Conservation (phyloP, 2,329 filamentous ascomycete genomes). For the Uncinocarpus reesii region DNA sequence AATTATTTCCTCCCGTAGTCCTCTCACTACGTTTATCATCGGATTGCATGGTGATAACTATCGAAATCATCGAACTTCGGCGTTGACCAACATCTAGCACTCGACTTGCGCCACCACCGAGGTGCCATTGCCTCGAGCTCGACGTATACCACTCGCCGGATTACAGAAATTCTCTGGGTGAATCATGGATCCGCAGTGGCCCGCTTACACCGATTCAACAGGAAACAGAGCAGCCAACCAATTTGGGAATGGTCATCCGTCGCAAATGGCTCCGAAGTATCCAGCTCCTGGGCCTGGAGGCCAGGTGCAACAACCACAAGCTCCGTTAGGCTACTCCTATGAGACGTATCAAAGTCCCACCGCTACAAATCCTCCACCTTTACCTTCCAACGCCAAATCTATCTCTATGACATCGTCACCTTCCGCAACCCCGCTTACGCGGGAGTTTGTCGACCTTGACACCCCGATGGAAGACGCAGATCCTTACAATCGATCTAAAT, state of each 20-base stretch:
- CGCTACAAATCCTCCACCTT: conserved; percentile 29
- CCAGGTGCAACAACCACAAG: conserved; percentile 39
- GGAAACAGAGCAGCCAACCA: conserved; percentile 53
- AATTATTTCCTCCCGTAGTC: neutral
- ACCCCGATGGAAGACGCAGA: conserved; percentile 83
- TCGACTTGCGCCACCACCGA: conserved; percentile 2
- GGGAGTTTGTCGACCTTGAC: conserved; percentile 62
- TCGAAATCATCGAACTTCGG: neutral
- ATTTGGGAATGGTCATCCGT: conserved; percentile 50
- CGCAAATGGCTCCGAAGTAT: conserved; percentile 42
- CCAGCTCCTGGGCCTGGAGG: conserved; percentile 18
- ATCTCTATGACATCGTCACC: conserved; percentile 51
- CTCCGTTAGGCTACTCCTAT: conserved; percentile 55
- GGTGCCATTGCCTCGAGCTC: neutral
- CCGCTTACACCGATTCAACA: conserved; percentile 54
- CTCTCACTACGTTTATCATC: neutral
- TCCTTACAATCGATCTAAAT: conserved; percentile 76
- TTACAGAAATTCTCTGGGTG: conserved; percentile 7
- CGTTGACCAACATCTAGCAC: neutral
- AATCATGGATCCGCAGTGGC: conserved; percentile 53
- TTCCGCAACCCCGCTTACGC: conserved; percentile 48
- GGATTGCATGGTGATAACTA: conserved; percentile 1
- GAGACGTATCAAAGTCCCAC: conserved; percentile 51
- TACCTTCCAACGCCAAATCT: conserved; percentile 28
- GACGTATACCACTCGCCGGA: neutral